phyloP scores from a whole-genome alignment of 2,329 filamentous ascomycete species.

The Cladosporium sp. region DNA sequence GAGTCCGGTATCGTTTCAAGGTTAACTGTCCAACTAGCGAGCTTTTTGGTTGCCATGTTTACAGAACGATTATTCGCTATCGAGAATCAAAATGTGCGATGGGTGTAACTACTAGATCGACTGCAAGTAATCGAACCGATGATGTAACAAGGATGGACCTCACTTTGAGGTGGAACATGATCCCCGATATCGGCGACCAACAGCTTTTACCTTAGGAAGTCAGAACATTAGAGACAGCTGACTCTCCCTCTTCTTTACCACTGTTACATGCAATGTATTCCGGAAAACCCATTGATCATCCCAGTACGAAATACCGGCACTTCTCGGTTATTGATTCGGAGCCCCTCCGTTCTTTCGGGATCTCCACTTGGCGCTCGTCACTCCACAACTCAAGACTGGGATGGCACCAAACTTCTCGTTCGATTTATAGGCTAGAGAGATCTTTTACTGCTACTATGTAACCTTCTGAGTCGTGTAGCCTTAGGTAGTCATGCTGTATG shows the following conservation, averaged over 20 bases:
- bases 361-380: neutral
- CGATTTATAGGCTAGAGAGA: neutral
- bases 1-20: constrained; percentile 46
- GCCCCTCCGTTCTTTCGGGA: neutral
- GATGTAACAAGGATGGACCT: neutral
- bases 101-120: neutral
- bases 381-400: neutral
- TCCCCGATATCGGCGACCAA: neutral
- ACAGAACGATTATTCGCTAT: neutral
- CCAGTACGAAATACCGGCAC: neutral
- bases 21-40: constrained; percentile 52
- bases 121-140: neutral
- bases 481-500: neutral
- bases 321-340: neutral
- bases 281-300: neutral
- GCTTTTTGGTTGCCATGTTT: constrained; percentile 50
- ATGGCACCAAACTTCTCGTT: neutral
- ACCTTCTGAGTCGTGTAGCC: neutral
- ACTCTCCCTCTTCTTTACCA: neutral
- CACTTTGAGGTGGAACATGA: neutral
- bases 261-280: neutral
- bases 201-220: neutral
- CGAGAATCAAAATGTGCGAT: neutral
- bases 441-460: neutral
- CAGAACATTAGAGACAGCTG: neutral